Evolutionary conservation across 192 early-diverging fungal genomes (phyloP), one percentile per base, ranked within the genome.

Genomic region (Dissophora globulifera): DNA sequence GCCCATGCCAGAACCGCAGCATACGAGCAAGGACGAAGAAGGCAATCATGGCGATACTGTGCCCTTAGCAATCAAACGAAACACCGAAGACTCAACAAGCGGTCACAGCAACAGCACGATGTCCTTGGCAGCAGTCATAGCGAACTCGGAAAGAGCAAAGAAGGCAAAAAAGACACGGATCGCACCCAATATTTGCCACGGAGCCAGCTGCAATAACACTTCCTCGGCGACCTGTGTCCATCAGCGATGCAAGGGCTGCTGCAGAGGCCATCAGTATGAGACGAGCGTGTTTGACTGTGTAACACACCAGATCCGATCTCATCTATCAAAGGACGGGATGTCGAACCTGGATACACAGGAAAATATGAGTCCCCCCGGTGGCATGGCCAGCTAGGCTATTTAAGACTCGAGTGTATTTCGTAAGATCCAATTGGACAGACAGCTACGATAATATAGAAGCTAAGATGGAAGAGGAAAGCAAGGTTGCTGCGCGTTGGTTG

Each of bases 221-320:
- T 61, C 45, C 17, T 67, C 72, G 4, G 31, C 64, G 23, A 67
- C 59, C 19, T 76, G 72, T 57, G 48, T 67, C n/a, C 61, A 76
- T 45, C 63, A 76, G 40, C 23, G 56, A 31, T 76, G 72, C 32
- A 76, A 67, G 19, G 50, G 50, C 4, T 76, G 72, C 38, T 76
- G 72, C 31, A 43, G 63, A 5, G 30, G 25, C 16, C 57, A 62
- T 33, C 64, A 67, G 52, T 41, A 46, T 2, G 62, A 53, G 11
- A 48, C 30, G 1, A 43, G 43, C 5, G 13, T 19, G 16, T 76
- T 54, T 42, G 64, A 64, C 30, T 76, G 72, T 19, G 61, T 42
- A 4, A 16, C 27, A 1, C 72, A 76, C 41, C 25, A 30, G 15
- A 67, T 62, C 29, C 47, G 49, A 35, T 41, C 42, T 27, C 49